phyloP scores from a whole-genome alignment of 768 basidiomycete species.

The Tulasnella sp. region DNA sequence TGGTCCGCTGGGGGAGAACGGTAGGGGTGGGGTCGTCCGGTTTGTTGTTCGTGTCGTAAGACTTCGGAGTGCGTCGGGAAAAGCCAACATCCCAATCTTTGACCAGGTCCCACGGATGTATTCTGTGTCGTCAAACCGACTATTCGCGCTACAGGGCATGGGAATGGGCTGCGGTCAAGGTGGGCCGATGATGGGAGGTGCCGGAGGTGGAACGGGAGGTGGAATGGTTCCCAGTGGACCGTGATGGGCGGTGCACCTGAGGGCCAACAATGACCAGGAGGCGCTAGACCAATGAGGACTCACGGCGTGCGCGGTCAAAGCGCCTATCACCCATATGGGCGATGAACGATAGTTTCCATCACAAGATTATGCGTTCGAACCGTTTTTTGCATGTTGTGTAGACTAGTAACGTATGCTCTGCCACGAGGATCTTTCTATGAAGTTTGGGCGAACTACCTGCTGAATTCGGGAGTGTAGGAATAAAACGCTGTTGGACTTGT shows the following conservation, averaged over 20 bases:
- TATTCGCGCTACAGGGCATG: background rate
- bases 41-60: too few relatives aligned
- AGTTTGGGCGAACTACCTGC: too few relatives aligned
- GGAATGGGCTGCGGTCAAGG: constrained; percentile 6
- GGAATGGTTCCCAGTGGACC: constrained; percentile 21
- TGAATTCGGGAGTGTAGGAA: too few relatives aligned
- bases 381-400: background rate
- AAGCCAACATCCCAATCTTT: too few relatives aligned
- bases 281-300: constrained; percentile 31
- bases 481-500: too few relatives aligned
- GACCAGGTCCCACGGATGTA: too few relatives aligned
- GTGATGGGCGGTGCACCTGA: constrained; percentile 16
- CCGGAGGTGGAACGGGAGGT: constrained; percentile 11
- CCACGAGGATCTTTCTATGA: background rate
- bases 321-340: constrained; percentile 72
- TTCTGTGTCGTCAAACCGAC: background rate
- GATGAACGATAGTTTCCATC: background rate
- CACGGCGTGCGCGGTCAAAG: constrained; percentile 59
- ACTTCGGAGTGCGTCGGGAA: too few relatives aligned
- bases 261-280: constrained; percentile 28
- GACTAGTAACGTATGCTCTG: background rate
- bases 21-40: background rate
- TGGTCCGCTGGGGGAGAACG: background rate
- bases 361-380: too few relatives aligned
- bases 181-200: constrained; percentile 13